phyloP scores from a whole-genome alignment of 2,329 filamentous ascomycete genomes.

The Cercospora beticola region DNA sequence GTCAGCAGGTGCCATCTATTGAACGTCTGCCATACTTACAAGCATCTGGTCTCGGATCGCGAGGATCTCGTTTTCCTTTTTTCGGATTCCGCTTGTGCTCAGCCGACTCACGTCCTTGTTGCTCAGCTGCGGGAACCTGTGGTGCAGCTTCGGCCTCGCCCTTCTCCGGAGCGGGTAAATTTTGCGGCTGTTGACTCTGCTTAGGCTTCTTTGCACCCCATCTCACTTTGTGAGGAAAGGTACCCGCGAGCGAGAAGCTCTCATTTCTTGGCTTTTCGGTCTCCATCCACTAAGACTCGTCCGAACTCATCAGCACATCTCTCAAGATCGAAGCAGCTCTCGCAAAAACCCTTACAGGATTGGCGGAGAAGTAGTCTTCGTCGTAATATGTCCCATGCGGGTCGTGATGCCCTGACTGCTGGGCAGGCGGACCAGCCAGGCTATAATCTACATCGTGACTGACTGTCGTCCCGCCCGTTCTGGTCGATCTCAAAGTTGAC shows the following conservation, averaged over 20 bases:
- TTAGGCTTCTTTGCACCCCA: constrained; percentile 20
- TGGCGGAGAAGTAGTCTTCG: constrained; percentile 31
- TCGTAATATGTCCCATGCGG: constrained; percentile 32
- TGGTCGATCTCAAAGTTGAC: constrained; percentile 11
- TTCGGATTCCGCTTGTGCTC: neutral
- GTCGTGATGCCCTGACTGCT: constrained; percentile 8
- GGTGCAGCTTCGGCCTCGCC: constrained; percentile 30
- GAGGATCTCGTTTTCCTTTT: constrained; percentile 9
- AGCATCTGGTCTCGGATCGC: constrained; percentile 8
- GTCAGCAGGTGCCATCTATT: neutral
- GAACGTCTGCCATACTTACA: neutral
- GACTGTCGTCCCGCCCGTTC: constrained; percentile 13
- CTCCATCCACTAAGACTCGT: constrained; percentile 21
- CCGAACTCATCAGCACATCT: too few species aligned
- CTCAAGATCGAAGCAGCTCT: too few species aligned
- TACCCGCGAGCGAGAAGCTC: constrained; percentile 29
- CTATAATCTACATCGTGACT: constrained; percentile 21
- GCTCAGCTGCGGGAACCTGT: constrained; percentile 20
- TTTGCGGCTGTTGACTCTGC: constrained; percentile 15
- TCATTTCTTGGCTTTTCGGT: constrained; percentile 21
- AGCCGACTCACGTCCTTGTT: constrained; percentile 3
- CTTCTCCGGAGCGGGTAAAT: constrained; percentile 19
- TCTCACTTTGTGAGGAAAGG: constrained; percentile 31
- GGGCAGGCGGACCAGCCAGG: constrained; percentile 19
- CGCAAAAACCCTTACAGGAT: constrained; percentile 17